These are phyloP conservation scores for Fusarium coicis DNA, from an alignment of 2,329 filamentous ascomycete genomes.

Conservation along the genomic window DNA sequence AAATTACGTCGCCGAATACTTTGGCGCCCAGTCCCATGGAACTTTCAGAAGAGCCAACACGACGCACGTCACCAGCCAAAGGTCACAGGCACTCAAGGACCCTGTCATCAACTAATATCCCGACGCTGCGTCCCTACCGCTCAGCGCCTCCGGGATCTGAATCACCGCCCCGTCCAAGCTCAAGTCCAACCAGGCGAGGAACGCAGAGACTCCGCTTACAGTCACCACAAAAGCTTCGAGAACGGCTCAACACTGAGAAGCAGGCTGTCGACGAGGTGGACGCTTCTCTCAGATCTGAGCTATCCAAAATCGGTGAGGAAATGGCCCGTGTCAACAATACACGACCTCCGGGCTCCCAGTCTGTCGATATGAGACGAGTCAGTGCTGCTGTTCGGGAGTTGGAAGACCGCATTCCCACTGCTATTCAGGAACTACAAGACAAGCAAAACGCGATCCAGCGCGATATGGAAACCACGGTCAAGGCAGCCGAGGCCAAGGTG, in stretches of 20 bases:
- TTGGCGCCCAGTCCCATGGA: constrained; percentile 29
- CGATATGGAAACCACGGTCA: constrained; percentile 78
- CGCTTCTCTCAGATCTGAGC: constrained; percentile 75
- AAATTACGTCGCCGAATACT: constrained; percentile 12
- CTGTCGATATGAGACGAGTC: constrained; percentile 60
- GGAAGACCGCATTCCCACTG: constrained; percentile 71
- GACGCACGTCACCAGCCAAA: constrained; percentile 43
- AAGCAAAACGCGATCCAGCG: constrained; percentile 72
- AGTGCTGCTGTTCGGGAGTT: constrained; percentile 71
- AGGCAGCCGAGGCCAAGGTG: constrained; percentile 80
- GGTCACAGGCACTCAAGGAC: constrained; percentile 58
- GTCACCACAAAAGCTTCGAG: constrained; percentile 79
- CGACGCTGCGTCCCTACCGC: constrained; percentile 59
- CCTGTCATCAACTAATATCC: constrained; percentile 65
- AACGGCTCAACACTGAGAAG: constrained; percentile 86
- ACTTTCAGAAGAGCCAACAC: constrained; percentile 27
- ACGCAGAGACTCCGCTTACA: constrained; percentile 72
- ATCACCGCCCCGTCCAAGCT: constrained; percentile 31
- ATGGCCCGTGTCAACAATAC: constrained; percentile 68
- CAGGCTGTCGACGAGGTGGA: constrained; percentile 77
- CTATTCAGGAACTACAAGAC: constrained; percentile 68
- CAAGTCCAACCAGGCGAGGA: constrained; percentile 47
- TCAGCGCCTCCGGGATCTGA: constrained; percentile 43
- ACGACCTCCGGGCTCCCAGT: constrained; percentile 43
- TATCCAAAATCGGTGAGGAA: constrained; percentile 84